Evolutionary conservation across 2,329 filamentous ascomycete species (phyloP), one percentile per base, ranked within the genome.

Genomic region (Hypoxylon sp.): DNA sequence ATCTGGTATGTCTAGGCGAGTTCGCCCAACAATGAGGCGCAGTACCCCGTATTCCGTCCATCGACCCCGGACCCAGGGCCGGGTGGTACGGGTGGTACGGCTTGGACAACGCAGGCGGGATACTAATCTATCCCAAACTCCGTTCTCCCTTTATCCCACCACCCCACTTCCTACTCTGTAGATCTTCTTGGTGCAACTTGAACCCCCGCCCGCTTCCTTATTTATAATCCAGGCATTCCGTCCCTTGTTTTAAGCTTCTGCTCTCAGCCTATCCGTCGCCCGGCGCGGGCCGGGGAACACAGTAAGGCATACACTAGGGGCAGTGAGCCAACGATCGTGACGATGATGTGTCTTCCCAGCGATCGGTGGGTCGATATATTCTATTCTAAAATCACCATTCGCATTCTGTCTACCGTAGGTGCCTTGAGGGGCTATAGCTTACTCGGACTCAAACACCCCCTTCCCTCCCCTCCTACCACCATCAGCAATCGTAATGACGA

Each of bases 21-120:
- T 64, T 22, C 42, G 60, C 57, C 60, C 35, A 52, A 48, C 48
- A 39, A 19, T 9, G 59, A 67, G 67, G 67, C 67, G 67, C 57
- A 70, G 64, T 35, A 62, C 57, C 63, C 60, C 53, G 26, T 53
- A 59, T 58, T 60, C 46, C 54, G 11, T 35, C 19, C 31, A 50
- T 64, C 46, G 52, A 37, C 53, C 51, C 57, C 52, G 55, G 53
- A 13, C 29, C 33, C 14, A 48, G 24, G 26, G 11, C 42, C 54
- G 59, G 53, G 22, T 63, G 44, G n/a, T 42, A 59, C 54, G 59
- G 53, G 22, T 63, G 44, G n/a, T 42, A 59, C 44, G 31, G 26
- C 19, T 39, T 17, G 29, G 35, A 47, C 17, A 29, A 9, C 44
- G 33, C 19, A 29, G 42, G 37, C 37, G 35, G 31, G 33, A 22